Conservation (phyloP, 2,329 filamentous ascomycete genomes). For the Fusarium algeriense region DNA sequence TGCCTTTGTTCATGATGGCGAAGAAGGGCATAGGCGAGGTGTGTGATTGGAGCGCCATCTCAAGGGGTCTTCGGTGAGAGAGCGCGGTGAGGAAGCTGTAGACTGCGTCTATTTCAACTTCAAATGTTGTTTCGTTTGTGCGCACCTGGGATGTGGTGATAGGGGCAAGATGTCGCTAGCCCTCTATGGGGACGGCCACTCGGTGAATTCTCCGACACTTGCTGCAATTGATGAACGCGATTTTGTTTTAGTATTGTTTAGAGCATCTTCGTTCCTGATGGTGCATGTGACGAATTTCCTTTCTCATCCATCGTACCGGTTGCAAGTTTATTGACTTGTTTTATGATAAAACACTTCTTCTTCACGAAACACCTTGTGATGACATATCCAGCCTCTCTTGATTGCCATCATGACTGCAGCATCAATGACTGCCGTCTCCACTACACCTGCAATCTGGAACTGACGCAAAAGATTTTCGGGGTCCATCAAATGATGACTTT, state of each 20-base stretch:
- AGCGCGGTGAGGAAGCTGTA: slow-evolving; percentile 11
- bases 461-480: slow-evolving; percentile 16
- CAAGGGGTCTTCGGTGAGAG: slow-evolving; percentile 15
- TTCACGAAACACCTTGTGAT: slow-evolving; percentile 10
- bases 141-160: slow-evolving; percentile 8
- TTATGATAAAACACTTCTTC: not conserved
- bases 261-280: not conserved
- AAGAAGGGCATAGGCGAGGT: slow-evolving; percentile 16
- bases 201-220: not conserved
- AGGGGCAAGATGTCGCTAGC: slow-evolving; percentile 9
- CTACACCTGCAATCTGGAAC: slow-evolving; percentile 11
- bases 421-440: not conserved
- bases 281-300: not conserved
- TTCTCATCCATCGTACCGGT: not conserved
- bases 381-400: not conserved
- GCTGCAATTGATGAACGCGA: not conserved
- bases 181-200: not conserved
- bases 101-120: slow-evolving; percentile 9
- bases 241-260: not conserved
- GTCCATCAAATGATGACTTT: slow-evolving; percentile 11
- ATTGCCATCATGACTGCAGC: not conserved
- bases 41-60: slow-evolving; percentile 37
- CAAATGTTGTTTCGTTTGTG: slow-evolving; percentile 13
- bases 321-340: not conserved
- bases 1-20: slow-evolving; percentile 15